Conservation (phyloP, 805 yeast genomes). For the Kuraishia cidri region DNA sequence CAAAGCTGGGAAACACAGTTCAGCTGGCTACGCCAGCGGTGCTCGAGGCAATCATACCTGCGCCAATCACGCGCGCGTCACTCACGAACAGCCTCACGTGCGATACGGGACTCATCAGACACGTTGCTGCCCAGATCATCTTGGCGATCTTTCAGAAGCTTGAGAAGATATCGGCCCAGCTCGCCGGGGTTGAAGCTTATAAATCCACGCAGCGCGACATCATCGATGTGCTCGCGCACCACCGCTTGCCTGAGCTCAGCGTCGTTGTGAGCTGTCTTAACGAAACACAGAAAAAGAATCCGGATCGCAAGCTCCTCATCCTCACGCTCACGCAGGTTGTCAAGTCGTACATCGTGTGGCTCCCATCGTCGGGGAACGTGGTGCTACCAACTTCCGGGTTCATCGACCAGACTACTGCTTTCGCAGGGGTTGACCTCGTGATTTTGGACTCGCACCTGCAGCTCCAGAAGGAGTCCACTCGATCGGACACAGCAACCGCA, state of each 20-base stretch:
- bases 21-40: conserved; percentile 18
- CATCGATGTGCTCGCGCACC: neutral
- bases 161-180: conserved; percentile 23
- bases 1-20: too few species aligned
- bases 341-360: conserved; percentile 26
- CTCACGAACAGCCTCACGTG: conserved; percentile 50
- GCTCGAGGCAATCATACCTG: conserved; percentile 54
- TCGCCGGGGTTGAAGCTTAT: conserved; percentile 4
- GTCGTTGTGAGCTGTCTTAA: conserved; percentile 30
- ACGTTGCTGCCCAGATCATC: conserved; percentile 54
- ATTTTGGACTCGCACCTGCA: conserved; percentile 53
- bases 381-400: conserved; percentile 5
- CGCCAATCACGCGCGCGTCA: conserved; percentile 48
- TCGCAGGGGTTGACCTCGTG: conserved; percentile 46
- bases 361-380: conserved; percentile 19
- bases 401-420: neutral
- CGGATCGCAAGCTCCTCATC: conserved; percentile 33
- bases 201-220: neutral
- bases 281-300: conserved; percentile 25
- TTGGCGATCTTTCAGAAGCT: conserved; percentile 46
- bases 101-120: conserved; percentile 44
- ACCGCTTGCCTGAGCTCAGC: conserved; percentile 42
- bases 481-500: conserved; percentile 16
- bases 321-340: conserved; percentile 37
- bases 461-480: conserved; percentile 39